Percentiles rank a stretch among this genome's conserved stretches.
These are phyloP conservation scores for Ascochyta fabae DNA, from an alignment of 2,329 filamentous ascomycete species.

Conservation along the genomic window DNA sequence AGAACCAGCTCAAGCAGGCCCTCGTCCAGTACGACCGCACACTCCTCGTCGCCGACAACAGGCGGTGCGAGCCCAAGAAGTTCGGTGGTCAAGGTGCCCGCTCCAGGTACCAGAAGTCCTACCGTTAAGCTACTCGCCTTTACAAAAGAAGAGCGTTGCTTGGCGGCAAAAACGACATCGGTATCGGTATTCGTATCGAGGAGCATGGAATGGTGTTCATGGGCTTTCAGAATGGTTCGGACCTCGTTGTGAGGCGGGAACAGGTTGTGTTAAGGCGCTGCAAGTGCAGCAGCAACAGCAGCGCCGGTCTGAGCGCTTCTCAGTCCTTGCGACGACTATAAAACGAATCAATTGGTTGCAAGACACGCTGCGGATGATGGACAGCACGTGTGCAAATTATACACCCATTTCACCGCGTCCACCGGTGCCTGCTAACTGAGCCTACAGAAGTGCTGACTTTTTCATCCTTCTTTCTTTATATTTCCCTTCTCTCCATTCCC, in stretches of 20 bases:
- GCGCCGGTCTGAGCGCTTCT: slow-evolving; percentile 34
- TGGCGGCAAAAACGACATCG: neutral
- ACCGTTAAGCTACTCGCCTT: slow-evolving; percentile 73
- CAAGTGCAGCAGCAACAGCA: neutral
- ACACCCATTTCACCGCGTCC: slow-evolving; percentile 20
- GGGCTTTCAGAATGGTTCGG: slow-evolving; percentile 45
- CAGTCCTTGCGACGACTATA: slow-evolving; percentile 47
- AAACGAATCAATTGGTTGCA: slow-evolving; percentile 50
- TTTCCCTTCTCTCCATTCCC: too few relatives aligned
- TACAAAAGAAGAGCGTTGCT: neutral
- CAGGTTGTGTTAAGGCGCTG: slow-evolving; percentile 26
- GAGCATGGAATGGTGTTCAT: slow-evolving; percentile 46
- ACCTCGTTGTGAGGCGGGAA: slow-evolving; percentile 34
- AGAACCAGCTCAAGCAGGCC: slow-evolving; percentile 98
- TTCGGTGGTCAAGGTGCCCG: slow-evolving; percentile 92
- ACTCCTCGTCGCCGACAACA: slow-evolving; percentile 98
- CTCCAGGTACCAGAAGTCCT: slow-evolving; percentile 98
- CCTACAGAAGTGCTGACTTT: neutral
- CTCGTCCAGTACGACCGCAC: slow-evolving; percentile 96
- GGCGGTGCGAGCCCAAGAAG: slow-evolving; percentile 99
- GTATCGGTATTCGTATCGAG: slow-evolving; percentile 19
- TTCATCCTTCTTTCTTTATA: neutral
- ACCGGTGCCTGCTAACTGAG: slow-evolving; percentile 17
- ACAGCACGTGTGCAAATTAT: slow-evolving; percentile 20
- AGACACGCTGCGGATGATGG: slow-evolving; percentile 30